Evolutionary conservation across 2,329 filamentous ascomycete species (phyloP), one percentile per base, ranked within the genome.

Genomic region (Beauveria pseudobassiana): DNA sequence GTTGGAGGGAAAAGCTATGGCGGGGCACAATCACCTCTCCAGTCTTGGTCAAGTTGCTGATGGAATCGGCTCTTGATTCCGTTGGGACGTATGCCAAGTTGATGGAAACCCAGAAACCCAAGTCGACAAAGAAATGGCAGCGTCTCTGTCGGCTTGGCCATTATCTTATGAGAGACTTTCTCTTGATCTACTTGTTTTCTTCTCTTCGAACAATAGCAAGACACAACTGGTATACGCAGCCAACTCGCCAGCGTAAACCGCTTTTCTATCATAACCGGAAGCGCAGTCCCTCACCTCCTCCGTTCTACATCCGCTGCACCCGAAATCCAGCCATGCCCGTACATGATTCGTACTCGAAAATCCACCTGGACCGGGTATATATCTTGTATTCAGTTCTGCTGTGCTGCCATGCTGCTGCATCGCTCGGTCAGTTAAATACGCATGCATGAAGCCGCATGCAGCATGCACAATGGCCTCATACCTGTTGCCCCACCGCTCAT

Each of bases 51-150:
- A 38, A 56, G 53, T 26, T 16, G 53, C 53, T 59, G 24, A 26
- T 38, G 49, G 18, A 53, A 59, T 52, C 57, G 57, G 57, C 48
- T 48, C 57, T 59, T 30, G 48, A 51, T 52, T 59, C 51, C 34
- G 34, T 59, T 59, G 57, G 38, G 57, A 24, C 38, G 45, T 28
- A 18, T 48, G 34, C 34, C 34, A 38, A 38, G 34, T 38, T 38
- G 34, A 38, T 16, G 34, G 6, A 38, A 38, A n/a, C 18, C n/a
- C 22, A 30, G 6, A 38, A 38, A n/a, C 18, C n/a, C 22, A 30
- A 50, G 14, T 26, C 9, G 2, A 48, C 45, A 20, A 24, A 24
- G 16, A 10, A 40, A 52, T 28, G 10, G 9, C n/a, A 40, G 22
- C 43, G 43, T 42, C 46, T 24, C 40, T 28, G 20, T 53, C 57